These are phyloP conservation scores for Ogataea pignaliae DNA, from an alignment of 805 yeast genomes.

Conservation along the genomic window DNA sequence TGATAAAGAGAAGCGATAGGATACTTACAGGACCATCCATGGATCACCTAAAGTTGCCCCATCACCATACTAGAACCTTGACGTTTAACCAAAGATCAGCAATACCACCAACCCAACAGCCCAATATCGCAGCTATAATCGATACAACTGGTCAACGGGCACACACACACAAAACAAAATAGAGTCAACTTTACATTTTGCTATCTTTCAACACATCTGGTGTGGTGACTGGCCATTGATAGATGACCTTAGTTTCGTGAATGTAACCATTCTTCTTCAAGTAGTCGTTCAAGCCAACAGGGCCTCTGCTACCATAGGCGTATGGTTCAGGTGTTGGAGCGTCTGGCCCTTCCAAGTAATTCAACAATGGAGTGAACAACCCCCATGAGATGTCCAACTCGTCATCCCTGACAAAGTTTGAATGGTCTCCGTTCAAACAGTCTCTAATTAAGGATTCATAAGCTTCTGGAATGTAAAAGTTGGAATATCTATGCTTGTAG, in stretches of 20 bases:
- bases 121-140: too few species aligned
- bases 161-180: too few species aligned
- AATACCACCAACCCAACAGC: too few species aligned
- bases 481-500: constrained; percentile 73
- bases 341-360: constrained; percentile 67
- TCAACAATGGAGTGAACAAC: constrained; percentile 85
- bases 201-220: constrained; percentile 33
- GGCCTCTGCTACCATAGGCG: constrained; percentile 92
- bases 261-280: constrained; percentile 68
- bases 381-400: constrained; percentile 93
- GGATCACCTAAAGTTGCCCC: too few species aligned
- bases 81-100: too few species aligned
- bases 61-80: too few species aligned
- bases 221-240: constrained; percentile 88
- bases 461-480: constrained; percentile 96
- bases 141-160: too few species aligned
- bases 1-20: too few species aligned
- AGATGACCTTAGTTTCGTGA: constrained; percentile 57
- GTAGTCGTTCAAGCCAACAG: constrained; percentile 56
- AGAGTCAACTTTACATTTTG: constrained; percentile 11
- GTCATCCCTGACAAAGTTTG: constrained; percentile 96
- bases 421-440: constrained; percentile 86
- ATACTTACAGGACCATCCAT: too few species aligned
- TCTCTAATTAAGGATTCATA: constrained; percentile 94
- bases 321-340: constrained; percentile 68